phyloP scores from a whole-genome alignment of 164 flowering plant genomes.

The Stephania yunnanensis region DNA sequence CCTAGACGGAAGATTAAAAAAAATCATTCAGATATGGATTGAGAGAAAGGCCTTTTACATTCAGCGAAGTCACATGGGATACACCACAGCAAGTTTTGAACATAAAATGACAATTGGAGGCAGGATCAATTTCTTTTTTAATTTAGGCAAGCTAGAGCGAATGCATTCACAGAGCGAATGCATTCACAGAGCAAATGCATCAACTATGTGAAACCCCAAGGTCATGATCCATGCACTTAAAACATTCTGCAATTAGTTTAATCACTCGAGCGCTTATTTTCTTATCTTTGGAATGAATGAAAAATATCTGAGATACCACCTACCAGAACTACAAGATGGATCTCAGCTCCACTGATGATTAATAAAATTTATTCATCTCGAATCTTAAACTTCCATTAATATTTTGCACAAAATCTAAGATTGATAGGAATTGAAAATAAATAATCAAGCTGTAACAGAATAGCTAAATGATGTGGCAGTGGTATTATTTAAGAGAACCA shows the following conservation, averaged over 20 bases:
- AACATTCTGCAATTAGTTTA: neutral
- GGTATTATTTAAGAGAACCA: neutral
- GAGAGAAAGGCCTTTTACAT: neutral
- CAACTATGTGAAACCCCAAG: neutral
- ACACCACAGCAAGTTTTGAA: neutral
- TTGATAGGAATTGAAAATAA: neutral
- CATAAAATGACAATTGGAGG: neutral
- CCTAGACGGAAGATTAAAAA: conserved; percentile 38
- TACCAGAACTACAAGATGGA: neutral
- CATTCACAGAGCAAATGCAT: neutral
- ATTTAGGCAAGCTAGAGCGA: neutral
- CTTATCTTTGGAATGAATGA: neutral
- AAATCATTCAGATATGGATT: neutral
- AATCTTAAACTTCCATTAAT: neutral
- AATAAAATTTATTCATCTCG: neutral
- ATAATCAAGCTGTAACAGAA: neutral
- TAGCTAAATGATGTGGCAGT: neutral
- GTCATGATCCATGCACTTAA: neutral
- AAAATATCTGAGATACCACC: neutral
- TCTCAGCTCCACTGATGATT: neutral
- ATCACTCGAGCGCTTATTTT: neutral
- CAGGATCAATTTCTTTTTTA: neutral
- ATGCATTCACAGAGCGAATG: neutral
- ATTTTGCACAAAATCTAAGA: neutral
- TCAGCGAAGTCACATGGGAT: neutral